Evolutionary conservation across 2,329 filamentous ascomycete species (phyloP), one percentile per base, ranked within the genome.

Genomic region (Neofusicoccum sp.): DNA sequence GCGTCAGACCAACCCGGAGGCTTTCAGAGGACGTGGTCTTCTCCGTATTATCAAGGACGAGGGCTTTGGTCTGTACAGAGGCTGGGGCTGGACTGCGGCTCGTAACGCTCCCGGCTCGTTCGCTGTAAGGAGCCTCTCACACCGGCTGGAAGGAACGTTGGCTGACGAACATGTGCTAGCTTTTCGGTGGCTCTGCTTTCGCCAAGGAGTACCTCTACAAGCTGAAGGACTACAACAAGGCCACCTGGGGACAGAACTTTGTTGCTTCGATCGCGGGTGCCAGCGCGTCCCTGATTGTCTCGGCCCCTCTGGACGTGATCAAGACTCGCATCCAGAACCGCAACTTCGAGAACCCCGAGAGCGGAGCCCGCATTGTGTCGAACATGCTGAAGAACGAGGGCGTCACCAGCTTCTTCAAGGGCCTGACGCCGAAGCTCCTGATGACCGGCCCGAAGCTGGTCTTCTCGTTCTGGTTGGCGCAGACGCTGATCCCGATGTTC

Each of bases 371-470:
- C 71, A 98, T 99, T 69, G 80, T 99, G 64, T 84, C 86, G 65
- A 96, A 92, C 76, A 99, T 99, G 95, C 85, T 90, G 66, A 90
- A 88, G 81, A 86, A 96, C 69, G 95, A 99, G 78, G 95, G 93
- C 24, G 74, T 89, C 62, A 80, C 83, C 14, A 88, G 89, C 70
- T 98, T 99, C 85, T 99, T 99, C 86, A 99, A 99, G 86, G 95
- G 95, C 44, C 79, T 99, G 66, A 89, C 92, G 53, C 95, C 95
- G 64, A 99, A 99, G 89, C 86, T 99, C 66, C 84, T 99, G 71
- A 99, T 99, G 95, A 99, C 95, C 14, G 96, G 95, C 26, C 95
- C 95, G 65, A 99, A 99, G 85, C 85, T 99, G 63, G 95, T 98
- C 65, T 99, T 99, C 83, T 97, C 93, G 63, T 99, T 99, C 87